These are phyloP conservation scores for Erodium texanum DNA, from an alignment of 441 rosid genomes.

Conservation along the genomic window DNA sequence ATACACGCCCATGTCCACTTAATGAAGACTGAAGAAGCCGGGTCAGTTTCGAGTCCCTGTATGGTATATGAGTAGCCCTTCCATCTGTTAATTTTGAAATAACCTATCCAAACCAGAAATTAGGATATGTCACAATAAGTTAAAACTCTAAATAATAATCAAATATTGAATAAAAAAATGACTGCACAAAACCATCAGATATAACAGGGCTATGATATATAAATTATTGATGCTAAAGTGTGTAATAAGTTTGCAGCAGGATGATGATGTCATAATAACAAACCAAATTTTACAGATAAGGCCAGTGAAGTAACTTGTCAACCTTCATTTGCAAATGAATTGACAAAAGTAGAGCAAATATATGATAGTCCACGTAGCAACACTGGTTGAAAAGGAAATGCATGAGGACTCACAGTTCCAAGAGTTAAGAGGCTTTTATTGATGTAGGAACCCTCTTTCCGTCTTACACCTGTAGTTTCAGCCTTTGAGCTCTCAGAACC, in stretches of 20 bases:
- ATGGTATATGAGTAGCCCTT: conserved; percentile 65
- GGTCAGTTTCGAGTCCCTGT: conserved; percentile 73
- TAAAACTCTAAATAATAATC: not conserved
- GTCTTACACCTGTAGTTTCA: not conserved
- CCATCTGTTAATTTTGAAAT: conserved; percentile 67
- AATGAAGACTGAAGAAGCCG: conserved; percentile 68
- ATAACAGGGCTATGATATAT: not conserved
- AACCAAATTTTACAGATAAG: not conserved
- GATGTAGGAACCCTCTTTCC: not conserved
- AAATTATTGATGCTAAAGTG: not conserved
- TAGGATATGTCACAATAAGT: conserved; percentile 13
- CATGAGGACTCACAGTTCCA: conserved; percentile 73
- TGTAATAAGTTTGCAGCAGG: not conserved
- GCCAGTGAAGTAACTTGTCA: not conserved
- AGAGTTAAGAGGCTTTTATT: conserved; percentile 34
- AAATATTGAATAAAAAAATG: not conserved
- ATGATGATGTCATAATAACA: not conserved
- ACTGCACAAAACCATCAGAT: conserved; percentile 9
- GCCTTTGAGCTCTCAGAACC: conserved; percentile 41
- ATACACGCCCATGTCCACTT: conserved; percentile 78
- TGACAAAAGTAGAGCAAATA: not conserved
- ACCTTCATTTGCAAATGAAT: not conserved
- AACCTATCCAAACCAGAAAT: conserved; percentile 43
- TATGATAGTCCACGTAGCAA: not conserved
- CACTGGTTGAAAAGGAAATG: not conserved